Conservation (phyloP, 495 filamentous ascomycete genomes). For the Neohortaea acidophila region DNA sequence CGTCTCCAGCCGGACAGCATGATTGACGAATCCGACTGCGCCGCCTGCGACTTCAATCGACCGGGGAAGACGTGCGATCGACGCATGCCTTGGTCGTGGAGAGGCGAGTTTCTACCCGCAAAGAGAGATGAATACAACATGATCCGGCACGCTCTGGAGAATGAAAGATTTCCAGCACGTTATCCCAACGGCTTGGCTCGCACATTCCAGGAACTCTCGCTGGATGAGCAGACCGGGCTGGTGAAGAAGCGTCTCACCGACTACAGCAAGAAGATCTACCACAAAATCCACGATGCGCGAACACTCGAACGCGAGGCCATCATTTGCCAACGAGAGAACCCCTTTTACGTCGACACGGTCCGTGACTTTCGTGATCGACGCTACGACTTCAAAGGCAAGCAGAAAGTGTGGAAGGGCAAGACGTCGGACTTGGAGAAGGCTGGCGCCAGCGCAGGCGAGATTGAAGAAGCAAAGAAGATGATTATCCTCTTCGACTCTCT, state of each 20-base stretch:
- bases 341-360: constrained; percentile 96
- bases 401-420: constrained; percentile 97
- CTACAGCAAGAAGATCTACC: constrained; percentile 97
- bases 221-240: constrained; percentile 68
- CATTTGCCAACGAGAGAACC: constrained; percentile 96
- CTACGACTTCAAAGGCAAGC: constrained; percentile 95
- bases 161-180: constrained; percentile 74
- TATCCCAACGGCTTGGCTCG: constrained; percentile 51
- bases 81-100: constrained; percentile 91
- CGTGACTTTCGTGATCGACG: constrained; percentile 87
- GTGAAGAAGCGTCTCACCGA: constrained; percentile 79
- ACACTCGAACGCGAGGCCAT: constrained; percentile 92
- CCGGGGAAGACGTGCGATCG: constrained; percentile 96
- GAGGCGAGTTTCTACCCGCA: constrained; percentile 91
- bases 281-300: constrained; percentile 93
- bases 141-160: constrained; percentile 85
- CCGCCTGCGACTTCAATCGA: constrained; percentile 95
- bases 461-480: constrained; percentile 98
- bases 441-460: constrained; percentile 58
- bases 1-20: constrained; percentile 94
- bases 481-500: constrained; percentile 90
- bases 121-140: constrained; percentile 98
- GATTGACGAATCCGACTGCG: constrained; percentile 90
- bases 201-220: constrained; percentile 63
- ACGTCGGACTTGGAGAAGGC: constrained; percentile 68